Percentiles rank a stretch among this genome's conserved stretches.
These are phyloP conservation scores for Eucalyptus leucophloia DNA, from an alignment of 345 rosid species.

Conservation along the genomic window DNA sequence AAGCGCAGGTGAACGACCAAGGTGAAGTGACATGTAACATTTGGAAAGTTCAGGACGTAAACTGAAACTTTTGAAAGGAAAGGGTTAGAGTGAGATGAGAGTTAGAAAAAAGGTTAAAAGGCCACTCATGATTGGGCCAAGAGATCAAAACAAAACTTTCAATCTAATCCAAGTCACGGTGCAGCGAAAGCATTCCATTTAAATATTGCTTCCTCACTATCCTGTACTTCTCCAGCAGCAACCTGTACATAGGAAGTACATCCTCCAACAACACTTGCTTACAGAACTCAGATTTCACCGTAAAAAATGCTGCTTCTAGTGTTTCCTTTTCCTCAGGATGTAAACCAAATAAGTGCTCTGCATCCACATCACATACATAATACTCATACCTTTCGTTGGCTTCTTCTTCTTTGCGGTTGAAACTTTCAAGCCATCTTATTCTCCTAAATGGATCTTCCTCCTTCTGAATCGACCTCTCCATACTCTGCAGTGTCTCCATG, in stretches of 20 bases:
- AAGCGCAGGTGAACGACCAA: not conserved
- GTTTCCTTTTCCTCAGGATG: slow-evolving; percentile 6
- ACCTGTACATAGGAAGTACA: slow-evolving; percentile 10
- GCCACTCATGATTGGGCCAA: not conserved
- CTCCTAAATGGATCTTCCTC: too few relatives aligned
- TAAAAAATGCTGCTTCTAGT: slow-evolving; percentile 14
- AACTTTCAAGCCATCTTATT: not conserved
- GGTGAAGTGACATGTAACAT: not conserved
- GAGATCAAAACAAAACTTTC: not conserved
- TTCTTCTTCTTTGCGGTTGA: slow-evolving; percentile 1
- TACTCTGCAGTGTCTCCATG: too few relatives aligned
- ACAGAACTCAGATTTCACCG: slow-evolving; percentile 29
- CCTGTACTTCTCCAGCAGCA: slow-evolving; percentile 28
- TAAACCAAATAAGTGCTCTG: not conserved
- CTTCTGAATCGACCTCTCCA: too few relatives aligned
- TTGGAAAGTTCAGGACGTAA: not conserved
- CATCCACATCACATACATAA: not conserved
- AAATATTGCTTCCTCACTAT: slow-evolving; percentile 33
- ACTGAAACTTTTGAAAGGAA: not conserved
- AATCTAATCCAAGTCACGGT: not conserved
- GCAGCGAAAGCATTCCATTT: slow-evolving; percentile 48
- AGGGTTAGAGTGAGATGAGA: not conserved
- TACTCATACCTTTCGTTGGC: not conserved
- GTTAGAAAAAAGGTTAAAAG: not conserved
- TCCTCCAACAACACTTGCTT: slow-evolving; percentile 19